phyloP scores from a whole-genome alignment of 75 land plant genomes.

The Chamaecyparis obtusa region DNA sequence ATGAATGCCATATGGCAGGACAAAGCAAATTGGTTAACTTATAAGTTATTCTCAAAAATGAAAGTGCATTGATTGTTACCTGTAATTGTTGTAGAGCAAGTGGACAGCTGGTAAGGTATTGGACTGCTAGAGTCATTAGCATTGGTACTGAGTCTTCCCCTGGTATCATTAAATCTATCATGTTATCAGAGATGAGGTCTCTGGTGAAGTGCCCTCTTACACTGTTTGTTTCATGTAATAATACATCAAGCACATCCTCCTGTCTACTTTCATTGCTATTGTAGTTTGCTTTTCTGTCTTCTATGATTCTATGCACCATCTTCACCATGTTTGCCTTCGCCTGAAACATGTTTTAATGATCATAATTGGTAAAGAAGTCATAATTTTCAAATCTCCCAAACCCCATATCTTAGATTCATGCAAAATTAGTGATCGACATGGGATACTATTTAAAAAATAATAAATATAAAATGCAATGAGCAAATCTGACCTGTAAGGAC shows the following conservation, averaged over 20 bases:
- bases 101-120: conserved; percentile 52
- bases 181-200: conserved; percentile 47
- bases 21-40: not conserved
- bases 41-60: not conserved
- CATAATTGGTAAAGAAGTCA: not conserved
- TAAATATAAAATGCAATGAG: not conserved
- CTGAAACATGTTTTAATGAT: conserved; percentile 24
- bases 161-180: conserved; percentile 72
- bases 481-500: conserved; percentile 41
- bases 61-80: conserved; percentile 26
- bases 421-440: too few species aligned
- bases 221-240: conserved; percentile 20
- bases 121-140: conserved; percentile 55
- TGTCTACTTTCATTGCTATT: conserved; percentile 3
- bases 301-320: conserved; percentile 34
- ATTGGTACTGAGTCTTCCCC: conserved; percentile 66
- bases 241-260: conserved; percentile 37
- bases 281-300: conserved; percentile 28
- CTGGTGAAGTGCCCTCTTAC: conserved; percentile 15
- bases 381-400: not conserved
- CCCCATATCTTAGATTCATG: not conserved
- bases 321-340: conserved; percentile 46
- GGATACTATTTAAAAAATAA: not conserved
- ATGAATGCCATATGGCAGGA: not conserved
- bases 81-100: conserved; percentile 31